Base-by-base conservation (phyloP, 257 asterid genomes). In the Salvia miltiorrhiza region DNA sequence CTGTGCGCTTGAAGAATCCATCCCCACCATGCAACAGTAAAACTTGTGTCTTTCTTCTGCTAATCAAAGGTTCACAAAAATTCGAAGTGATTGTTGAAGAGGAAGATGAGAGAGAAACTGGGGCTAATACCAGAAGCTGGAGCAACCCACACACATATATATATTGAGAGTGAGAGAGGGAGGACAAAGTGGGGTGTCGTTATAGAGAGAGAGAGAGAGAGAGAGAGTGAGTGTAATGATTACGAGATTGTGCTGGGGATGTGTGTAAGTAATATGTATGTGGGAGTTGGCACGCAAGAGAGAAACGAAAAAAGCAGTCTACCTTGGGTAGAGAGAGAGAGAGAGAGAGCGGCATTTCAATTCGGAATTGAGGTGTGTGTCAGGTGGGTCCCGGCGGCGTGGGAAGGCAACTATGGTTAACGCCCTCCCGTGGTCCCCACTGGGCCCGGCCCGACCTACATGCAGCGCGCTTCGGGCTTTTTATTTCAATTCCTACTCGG, bases 1-100 rank as follows among this genome's bases (percentile, higher is more conserved):
- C 7, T 79, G 89, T 48, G 79, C 79, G 56, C 63, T 77, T 58
- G 95, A 84, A 71, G 92, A 76, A 76, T 87, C 96, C 96, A 92
- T 91, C 58, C 58, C 74, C 80, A 79, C 80, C 82, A 79, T 79
- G 74, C 84, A 78, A 58, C 52, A 44, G 35, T 40, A 10, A 9
- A 1, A 1, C 13, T 2, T 54, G 1, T 9, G 35, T 4, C 1
- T 37, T 16, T 37, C 48, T 47, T 26, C 45, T 24, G 28, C 23
- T 11, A 47, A 2, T 4, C 20, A 48, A 17, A 8, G 12, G 17
- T 39, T 39, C 55, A 11, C 45, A 53, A 28, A 4, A 67, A 23
- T 72, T n/a, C 24, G 28, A 39, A 33, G 57, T 2, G 2, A 41
- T 16, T 41, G 69, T 49, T 30, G 57, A 45, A 57, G 66, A 70